phyloP scores from a whole-genome alignment of 73 alveolate genomes.

The Paramecium sonneborni region DNA sequence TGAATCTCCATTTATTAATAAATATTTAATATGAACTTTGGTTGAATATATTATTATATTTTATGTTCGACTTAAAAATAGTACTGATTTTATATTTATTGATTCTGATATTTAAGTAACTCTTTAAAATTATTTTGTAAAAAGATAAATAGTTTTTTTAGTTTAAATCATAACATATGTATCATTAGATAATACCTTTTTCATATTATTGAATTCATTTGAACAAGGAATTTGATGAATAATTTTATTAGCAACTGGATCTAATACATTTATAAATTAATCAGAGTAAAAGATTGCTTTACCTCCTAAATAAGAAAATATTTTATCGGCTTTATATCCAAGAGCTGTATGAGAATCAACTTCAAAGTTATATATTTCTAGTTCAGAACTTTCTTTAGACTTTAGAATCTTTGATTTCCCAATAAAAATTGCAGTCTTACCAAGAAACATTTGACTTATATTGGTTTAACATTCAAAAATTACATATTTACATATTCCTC shows the following conservation, averaged over 20 bases:
- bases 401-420: constrained; percentile 56
- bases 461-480: background rate
- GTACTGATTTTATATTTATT: constrained; percentile 77
- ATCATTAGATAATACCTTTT: background rate
- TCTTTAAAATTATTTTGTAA: constrained; percentile 85
- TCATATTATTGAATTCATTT: background rate
- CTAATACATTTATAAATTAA: background rate
- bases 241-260: background rate
- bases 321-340: background rate
- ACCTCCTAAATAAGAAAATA: constrained; percentile 17
- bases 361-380: constrained; percentile 63
- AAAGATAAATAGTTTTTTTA: constrained; percentile 76
- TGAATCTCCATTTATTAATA: constrained; percentile 76
- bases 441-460: constrained; percentile 38
- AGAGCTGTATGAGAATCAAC: constrained; percentile 42
- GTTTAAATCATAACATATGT: constrained; percentile 84
- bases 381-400: constrained; percentile 42
- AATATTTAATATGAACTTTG: constrained; percentile 88
- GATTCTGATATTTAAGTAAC: constrained; percentile 81
- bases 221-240: background rate
- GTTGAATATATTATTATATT: constrained; percentile 92
- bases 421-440: constrained; percentile 61
- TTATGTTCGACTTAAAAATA: constrained; percentile 84
- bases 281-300: background rate
- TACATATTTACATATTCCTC: background rate